These are phyloP conservation scores for Royoungia palumana DNA, from an alignment of 768 basidiomycete species.

Conservation along the genomic window DNA sequence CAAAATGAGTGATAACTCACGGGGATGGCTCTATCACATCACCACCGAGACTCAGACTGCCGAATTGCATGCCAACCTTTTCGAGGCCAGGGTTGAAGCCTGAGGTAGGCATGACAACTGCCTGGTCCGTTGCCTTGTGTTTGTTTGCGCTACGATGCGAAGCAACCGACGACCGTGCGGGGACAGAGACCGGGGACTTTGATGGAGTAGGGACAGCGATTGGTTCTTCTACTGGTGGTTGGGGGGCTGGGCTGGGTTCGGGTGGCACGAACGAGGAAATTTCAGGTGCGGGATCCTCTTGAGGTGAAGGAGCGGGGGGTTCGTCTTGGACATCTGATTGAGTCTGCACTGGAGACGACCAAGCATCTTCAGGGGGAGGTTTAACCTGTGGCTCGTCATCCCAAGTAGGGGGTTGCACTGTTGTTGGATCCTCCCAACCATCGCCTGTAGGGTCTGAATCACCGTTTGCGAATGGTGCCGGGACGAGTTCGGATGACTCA, in stretches of 20 bases:
- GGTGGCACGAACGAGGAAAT: slow-evolving; percentile 16
- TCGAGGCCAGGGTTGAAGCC: slow-evolving; percentile 60
- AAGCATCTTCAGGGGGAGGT: slow-evolving; percentile 29
- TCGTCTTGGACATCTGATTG: slow-evolving; percentile 22
- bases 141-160: slow-evolving; percentile 58
- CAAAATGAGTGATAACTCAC: slow-evolving; percentile 34
- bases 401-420: slow-evolving; percentile 64
- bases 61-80: slow-evolving; percentile 88
- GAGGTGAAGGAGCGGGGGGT: slow-evolving; percentile 16
- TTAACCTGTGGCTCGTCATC: slow-evolving; percentile 60
- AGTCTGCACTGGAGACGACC: slow-evolving; percentile 32
- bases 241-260: slow-evolving; percentile 15
- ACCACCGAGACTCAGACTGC: slow-evolving; percentile 73
- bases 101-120: slow-evolving; percentile 74
- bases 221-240: slow-evolving; percentile 22
- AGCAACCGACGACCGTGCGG: slow-evolving; percentile 49
- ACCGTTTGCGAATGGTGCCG: slow-evolving; percentile 28
- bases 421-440: slow-evolving; percentile 74
- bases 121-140: slow-evolving; percentile 72
- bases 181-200: slow-evolving; percentile 43
- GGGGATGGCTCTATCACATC: slow-evolving; percentile 55
- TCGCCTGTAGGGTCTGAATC: slow-evolving; percentile 36
- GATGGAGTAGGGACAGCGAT: slow-evolving; percentile 35
- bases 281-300: slow-evolving; percentile 33
- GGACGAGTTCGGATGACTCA: slow-evolving; percentile 23